Conservation (phyloP, 2,329 filamentous ascomycete genomes). For the Fusarium scirpi region DNA sequence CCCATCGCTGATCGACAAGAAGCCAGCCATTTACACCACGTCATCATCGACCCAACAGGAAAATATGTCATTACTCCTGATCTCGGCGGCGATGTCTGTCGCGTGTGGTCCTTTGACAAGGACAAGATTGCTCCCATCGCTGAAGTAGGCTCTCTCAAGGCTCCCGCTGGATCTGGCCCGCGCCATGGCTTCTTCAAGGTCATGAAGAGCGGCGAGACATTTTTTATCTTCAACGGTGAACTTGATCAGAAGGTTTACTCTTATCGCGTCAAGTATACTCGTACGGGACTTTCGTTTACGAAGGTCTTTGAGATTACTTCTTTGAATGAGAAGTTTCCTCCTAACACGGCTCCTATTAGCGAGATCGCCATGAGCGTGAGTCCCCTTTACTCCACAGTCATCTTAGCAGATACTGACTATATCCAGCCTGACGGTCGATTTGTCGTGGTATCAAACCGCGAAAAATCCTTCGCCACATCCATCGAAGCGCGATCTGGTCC, state of each 20-base stretch:
- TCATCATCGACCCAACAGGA: constrained; percentile 41
- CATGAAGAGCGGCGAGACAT: constrained; percentile 38
- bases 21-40: constrained; percentile 41
- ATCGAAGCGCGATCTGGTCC: constrained; percentile 26
- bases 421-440: constrained; percentile 39
- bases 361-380: constrained; percentile 44
- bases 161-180: constrained; percentile 33
- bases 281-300: constrained; percentile 26
- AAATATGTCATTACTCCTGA: constrained; percentile 41
- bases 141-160: constrained; percentile 27
- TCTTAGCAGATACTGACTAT: not conserved
- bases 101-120: constrained; percentile 41
- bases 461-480: constrained; percentile 41
- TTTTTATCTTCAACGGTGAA: constrained; percentile 44
- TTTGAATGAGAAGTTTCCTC: constrained; percentile 29
- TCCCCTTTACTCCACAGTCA: too few relatives aligned
- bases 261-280: constrained; percentile 38
- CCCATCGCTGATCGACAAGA: constrained; percentile 40
- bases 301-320: constrained; percentile 43
- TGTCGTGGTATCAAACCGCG: constrained; percentile 41
- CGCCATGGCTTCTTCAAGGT: constrained; percentile 43
- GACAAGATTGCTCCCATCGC: constrained; percentile 37
- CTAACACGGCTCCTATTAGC: constrained; percentile 38
- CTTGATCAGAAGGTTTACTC: constrained; percentile 44
- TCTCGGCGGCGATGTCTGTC: constrained; percentile 38